These are phyloP conservation scores for Exophiala oligosperma DNA, from an alignment of 2,329 filamentous ascomycete species.

Conservation along the genomic window DNA sequence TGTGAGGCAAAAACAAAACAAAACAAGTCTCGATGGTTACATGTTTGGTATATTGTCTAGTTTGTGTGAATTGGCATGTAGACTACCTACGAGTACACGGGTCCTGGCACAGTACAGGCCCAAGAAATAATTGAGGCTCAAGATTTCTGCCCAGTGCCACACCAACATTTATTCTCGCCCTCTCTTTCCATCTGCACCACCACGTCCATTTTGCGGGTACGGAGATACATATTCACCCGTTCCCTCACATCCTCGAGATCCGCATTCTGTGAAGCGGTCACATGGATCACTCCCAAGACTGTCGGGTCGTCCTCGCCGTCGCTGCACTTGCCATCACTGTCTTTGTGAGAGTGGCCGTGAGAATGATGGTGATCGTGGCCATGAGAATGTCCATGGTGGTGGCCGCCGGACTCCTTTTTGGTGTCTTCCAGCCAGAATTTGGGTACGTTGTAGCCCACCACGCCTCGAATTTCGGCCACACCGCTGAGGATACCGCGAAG, in stretches of 20 bases:
- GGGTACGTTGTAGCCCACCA: conserved; percentile 80
- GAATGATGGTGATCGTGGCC: conserved; percentile 30
- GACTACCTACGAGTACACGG: too few relatives aligned
- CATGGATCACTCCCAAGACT: conserved; percentile 81
- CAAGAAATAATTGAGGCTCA: background rate
- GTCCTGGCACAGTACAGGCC: background rate
- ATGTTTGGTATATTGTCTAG: too few relatives aligned
- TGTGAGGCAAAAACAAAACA: too few relatives aligned
- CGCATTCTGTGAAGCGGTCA: conserved; percentile 70
- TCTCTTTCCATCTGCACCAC: conserved; percentile 87
- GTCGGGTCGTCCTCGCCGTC: conserved; percentile 36
- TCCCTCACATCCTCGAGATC: conserved; percentile 81
- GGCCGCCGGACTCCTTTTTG: conserved; percentile 33
- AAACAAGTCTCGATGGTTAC: too few relatives aligned
- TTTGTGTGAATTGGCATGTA: too few relatives aligned
- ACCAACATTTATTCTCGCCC: conserved; percentile 68
- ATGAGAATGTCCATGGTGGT: conserved; percentile 35
- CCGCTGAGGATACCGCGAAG: conserved; percentile 84
- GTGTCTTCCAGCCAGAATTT: conserved; percentile 81
- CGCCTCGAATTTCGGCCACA: conserved; percentile 77
- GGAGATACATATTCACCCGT: conserved; percentile 71
- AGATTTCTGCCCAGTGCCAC: conserved; percentile 32
- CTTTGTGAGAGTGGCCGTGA: conserved; percentile 34
- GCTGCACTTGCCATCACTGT: conserved; percentile 24
- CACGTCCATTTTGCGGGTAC: conserved; percentile 72